phyloP scores from a whole-genome alignment of 345 rosid genomes.

The Cardamine resedifolia region DNA sequence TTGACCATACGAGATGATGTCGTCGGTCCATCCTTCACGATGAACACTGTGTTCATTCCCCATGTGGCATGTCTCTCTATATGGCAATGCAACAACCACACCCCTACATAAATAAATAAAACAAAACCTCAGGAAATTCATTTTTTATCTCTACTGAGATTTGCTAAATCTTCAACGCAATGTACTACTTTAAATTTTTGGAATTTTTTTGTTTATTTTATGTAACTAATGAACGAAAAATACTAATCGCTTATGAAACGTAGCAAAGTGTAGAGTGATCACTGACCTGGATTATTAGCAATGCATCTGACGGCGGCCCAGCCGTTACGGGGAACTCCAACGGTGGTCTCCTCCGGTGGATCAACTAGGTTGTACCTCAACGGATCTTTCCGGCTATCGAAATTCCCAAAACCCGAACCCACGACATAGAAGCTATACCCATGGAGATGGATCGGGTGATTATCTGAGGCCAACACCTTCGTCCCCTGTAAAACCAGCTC shows the following conservation, averaged over 20 bases:
- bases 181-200: too few species aligned
- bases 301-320: slow-evolving; percentile 82
- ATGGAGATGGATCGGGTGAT: slow-evolving; percentile 89
- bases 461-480: slow-evolving; percentile 62
- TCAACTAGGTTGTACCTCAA: slow-evolving; percentile 66
- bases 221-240: neutral
- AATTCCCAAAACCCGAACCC: slow-evolving; percentile 77
- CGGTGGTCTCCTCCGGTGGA: slow-evolving; percentile 77
- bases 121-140: neutral
- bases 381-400: slow-evolving; percentile 59
- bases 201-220: neutral
- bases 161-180: too few species aligned
- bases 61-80: slow-evolving; percentile 43
- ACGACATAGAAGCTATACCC: slow-evolving; percentile 75
- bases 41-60: slow-evolving; percentile 50
- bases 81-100: slow-evolving; percentile 50
- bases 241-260: neutral
- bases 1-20: slow-evolving; percentile 29
- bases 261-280: slow-evolving; percentile 4
- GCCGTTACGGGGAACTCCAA: slow-evolving; percentile 79
- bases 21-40: slow-evolving; percentile 43
- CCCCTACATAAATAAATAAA: slow-evolving; percentile 25
- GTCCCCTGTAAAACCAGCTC: slow-evolving; percentile 83
- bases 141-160: neutral
- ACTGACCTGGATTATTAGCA: slow-evolving; percentile 80